Evolutionary conservation across 352 stramenopile genomes (phyloP), one percentile per base, ranked within the genome.

Genomic region (Phytophthora chlamydospora): DNA sequence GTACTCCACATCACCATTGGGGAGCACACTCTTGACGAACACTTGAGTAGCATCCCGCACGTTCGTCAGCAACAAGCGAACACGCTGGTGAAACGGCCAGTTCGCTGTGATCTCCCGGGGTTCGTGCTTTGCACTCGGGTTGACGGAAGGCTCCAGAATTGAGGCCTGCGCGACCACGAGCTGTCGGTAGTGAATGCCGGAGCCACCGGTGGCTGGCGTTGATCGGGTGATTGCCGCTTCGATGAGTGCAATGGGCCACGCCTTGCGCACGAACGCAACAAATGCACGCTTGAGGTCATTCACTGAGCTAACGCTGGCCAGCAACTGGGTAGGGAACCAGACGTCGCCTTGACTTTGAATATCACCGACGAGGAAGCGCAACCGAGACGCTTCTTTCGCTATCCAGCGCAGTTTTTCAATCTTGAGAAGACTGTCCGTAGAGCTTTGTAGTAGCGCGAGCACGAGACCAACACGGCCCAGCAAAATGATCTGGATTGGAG

Each of bases 51-150:
- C 32, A 35, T 83, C 70, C 6, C 56, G 63, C n/a, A 62, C 51
- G 14, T 80, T 56, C 7, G 62, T 63, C 32, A 78, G 10, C 19
- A 66, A 47, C 17, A 66, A 68, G 3, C 52, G 60, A 3, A 85
- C 46, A 19, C 55, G 73, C 34, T 83, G 64, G 7, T 71, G 40
- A 45, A 82, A 82, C 6, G 73, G 73, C 78, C 75, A 85, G 24
- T 83, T 78, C 1, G 75, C 78, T 12, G 73, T 75, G 53, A 85
- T 73, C 55, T 88, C 73, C 36, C 66, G 58, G 4, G 73, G 70
- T 1, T 88, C 71, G 9, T 43, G 50, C 40, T 68, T 75, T 16
- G 45, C 40, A 44, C 32, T 56, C 7, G 32, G 12, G 36, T 16
- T 56, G 7, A 24, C 32, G 16, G 14, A 38, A 42, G 72, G 72